A percentile compares a stretch with the other conserved stretches of the same genome.
Evolutionary conservation across 805 yeast genomes (phyloP).

Genomic region (Candida adriatica): DNA sequence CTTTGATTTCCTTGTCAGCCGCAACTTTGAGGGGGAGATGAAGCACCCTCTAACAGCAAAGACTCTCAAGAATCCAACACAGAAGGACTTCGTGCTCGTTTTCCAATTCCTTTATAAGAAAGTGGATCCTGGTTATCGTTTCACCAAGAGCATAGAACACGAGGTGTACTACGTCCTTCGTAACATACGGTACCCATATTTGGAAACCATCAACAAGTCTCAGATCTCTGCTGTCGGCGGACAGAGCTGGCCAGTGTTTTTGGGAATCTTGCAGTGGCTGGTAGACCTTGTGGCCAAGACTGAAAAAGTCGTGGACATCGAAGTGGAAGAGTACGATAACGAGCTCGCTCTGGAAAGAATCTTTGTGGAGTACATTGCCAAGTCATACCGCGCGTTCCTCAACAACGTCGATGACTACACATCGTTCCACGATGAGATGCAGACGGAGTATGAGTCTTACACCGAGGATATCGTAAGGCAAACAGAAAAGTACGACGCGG

Average conservation of each 20-base stretch:
- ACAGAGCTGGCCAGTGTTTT: conserved; percentile 74
- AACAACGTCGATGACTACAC: conserved; percentile 58
- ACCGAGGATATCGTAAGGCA: conserved; percentile 43
- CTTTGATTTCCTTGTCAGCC: conserved; percentile 51
- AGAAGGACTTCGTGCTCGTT: conserved; percentile 71
- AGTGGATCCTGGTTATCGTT: conserved; percentile 73
- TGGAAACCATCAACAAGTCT: conserved; percentile 74
- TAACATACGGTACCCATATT: conserved; percentile 67
- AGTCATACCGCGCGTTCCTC: conserved; percentile 62
- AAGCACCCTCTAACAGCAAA: conserved; percentile 60
- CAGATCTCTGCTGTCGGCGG: conserved; percentile 92
- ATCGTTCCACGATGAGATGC: conserved; percentile 47
- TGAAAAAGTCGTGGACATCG: conserved; percentile 25
- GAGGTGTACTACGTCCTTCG: conserved; percentile 68
- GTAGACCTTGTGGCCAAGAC: conserved; percentile 45
- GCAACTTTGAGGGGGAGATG: conserved; percentile 70
- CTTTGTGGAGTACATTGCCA: conserved; percentile 53
- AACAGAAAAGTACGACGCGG: conserved; percentile 32
- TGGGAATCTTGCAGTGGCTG: conserved; percentile 82
- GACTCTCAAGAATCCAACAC: conserved; percentile 73
- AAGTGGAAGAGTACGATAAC: conserved; percentile 21
- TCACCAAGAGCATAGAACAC: conserved; percentile 60
- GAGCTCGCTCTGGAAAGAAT: conserved; percentile 35
- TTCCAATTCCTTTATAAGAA: conserved; percentile 75
- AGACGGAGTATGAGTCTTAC: conserved; percentile 45